Conservation (phyloP, 1,284 basidiomycete genomes). For the Rhodotorula sp. region DNA sequence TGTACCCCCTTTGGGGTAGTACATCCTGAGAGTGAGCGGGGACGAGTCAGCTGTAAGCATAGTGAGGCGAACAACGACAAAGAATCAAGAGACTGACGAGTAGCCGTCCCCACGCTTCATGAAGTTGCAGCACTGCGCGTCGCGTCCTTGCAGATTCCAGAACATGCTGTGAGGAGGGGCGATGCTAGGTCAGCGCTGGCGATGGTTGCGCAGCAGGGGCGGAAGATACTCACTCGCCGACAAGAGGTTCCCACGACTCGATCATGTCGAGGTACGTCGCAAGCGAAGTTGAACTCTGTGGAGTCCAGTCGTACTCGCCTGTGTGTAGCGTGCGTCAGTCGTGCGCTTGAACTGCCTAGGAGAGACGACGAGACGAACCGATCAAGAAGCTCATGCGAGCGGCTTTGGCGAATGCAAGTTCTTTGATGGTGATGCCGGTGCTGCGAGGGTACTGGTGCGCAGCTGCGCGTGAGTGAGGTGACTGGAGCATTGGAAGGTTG, state of each 20-base stretch:
- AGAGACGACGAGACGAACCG: conserved; percentile 4
- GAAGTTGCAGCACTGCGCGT: conserved; percentile 25
- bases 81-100: neutral
- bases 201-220: too few species aligned
- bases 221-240: conserved; percentile 19
- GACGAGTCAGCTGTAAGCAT: too few species aligned
- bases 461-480: too few species aligned
- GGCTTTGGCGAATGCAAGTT: conserved; percentile 11
- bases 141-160: conserved; percentile 25
- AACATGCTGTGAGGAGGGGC: conserved; percentile 14
- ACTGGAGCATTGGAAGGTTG: neutral
- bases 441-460: conserved; percentile 26
- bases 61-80: neutral
- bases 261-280: conserved; percentile 20
- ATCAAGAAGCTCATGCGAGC: conserved; percentile 29
- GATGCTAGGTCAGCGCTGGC: neutral
- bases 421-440: conserved; percentile 16
- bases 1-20: neutral
- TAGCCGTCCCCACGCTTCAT: conserved; percentile 20
- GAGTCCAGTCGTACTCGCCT: conserved; percentile 39
- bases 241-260: neutral
- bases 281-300: conserved; percentile 11
- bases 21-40: neutral
- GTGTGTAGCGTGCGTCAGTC: too few species aligned
- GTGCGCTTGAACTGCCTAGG: too few species aligned